Evolutionary conservation across 2,329 filamentous ascomycete species (phyloP), one percentile per base, ranked within the genome.

Genomic region (Xylariaceae sp.): DNA sequence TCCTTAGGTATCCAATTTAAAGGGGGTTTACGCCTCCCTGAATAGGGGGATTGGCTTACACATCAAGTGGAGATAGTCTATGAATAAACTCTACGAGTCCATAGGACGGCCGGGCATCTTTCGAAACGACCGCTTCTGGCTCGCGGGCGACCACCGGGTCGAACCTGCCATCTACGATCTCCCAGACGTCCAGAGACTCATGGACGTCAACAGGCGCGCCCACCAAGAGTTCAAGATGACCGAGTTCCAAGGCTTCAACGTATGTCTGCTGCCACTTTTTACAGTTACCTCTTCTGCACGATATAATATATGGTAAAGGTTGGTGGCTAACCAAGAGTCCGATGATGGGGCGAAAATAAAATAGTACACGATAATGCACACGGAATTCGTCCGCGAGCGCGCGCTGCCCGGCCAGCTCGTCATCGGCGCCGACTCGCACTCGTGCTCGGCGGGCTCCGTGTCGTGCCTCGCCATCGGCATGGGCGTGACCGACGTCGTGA

Each of bases 91-190:
- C 3, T 67, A 68, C 45, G 53, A 66, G 4, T 36, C 51, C 3
- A 48, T 72, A 6, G 64, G 65, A 3, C 46, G 52, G 9, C 65
- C 66, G 1, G 60, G 62, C 3, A 66, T 69, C n/a, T 70, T 62
- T 41, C 65, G 70, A 7, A 73, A 71, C 36, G 68, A 72, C 44
- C 55, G 69, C 0, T 64, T 73, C 46, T 73, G 69, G 70, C 58
- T 74, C 5, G 69, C 68, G 0, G 64, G 64, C 2, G 70, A 73
- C 47, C 69, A 73, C 44, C 59, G 66, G 3, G 67, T 71, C 3
- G 67, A 73, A 36, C 69, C 69, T 2, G 57, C 66, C 1, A 50
- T 64, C 6, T 59, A 60, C n/a, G 42, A 62, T 11, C 42, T 50
- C 1, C 64, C 67, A 1, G 48, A 56, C 19, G 54, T 65, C 23